Evolutionary conservation across 768 basidiomycete genomes (phyloP).

Genomic region (Arthromyces matolae): DNA sequence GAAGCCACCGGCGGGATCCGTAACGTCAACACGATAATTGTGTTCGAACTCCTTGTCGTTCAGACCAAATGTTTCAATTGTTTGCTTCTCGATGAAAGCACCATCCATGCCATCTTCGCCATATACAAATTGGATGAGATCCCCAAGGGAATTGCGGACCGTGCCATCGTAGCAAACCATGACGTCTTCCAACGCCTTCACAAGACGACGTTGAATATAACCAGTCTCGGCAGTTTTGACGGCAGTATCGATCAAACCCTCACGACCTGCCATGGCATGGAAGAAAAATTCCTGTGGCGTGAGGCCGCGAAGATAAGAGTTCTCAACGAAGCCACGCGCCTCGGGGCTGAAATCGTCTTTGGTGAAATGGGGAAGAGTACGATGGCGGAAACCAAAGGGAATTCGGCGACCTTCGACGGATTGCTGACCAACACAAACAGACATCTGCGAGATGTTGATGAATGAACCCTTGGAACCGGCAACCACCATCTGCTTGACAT

Average conservation of each 20-base stretch:
- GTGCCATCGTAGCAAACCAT: constrained; percentile 98
- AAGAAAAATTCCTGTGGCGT: constrained; percentile 99
- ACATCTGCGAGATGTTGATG: constrained; percentile 99
- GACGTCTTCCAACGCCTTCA: constrained; percentile 97
- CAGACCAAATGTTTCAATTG: constrained; percentile 83
- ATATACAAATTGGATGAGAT: constrained; percentile 94
- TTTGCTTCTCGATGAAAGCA: constrained; percentile 94
- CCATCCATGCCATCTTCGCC: constrained; percentile 99
- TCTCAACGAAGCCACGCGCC: constrained; percentile 97
- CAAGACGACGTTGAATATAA: constrained; percentile 96
- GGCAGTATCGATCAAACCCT: constrained; percentile 98
- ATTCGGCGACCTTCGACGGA: constrained; percentile 97
- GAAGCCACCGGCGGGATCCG: constrained; percentile 78
- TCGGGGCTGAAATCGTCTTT: constrained; percentile 99
- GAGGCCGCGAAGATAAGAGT: constrained; percentile 93
- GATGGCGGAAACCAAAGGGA: constrained; percentile 96
- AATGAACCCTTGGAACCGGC: constrained; percentile 98
- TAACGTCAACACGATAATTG: constrained; percentile 93
- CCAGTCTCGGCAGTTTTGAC: constrained; percentile 99
- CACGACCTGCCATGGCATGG: constrained; percentile 99
- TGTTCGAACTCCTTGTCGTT: constrained; percentile 83
- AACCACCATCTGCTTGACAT: constrained; percentile 99
- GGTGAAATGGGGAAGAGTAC: constrained; percentile 94
- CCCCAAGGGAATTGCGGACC: constrained; percentile 94
- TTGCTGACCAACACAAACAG: constrained; percentile 98